Evolutionary conservation across 306 rosid genomes (phyloP).

Genomic region (Cercis canadensis): DNA sequence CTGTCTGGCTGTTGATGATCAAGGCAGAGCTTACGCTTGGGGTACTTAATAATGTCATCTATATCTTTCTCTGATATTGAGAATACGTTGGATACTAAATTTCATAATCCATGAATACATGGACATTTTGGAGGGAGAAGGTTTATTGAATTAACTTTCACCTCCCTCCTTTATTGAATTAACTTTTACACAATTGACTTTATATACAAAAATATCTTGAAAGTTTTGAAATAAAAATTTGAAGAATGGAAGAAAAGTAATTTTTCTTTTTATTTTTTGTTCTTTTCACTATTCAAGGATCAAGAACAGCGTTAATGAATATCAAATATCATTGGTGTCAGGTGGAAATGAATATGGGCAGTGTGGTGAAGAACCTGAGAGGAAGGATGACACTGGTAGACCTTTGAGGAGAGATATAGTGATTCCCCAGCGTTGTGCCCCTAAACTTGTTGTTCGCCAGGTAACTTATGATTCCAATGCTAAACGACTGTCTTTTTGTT

Average conservation of each 20-base stretch:
- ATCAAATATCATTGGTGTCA: constrained; percentile 44
- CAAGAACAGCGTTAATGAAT: not conserved
- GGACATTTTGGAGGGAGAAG: not conserved
- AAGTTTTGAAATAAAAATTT: not conserved
- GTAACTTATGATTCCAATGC: constrained; percentile 40
- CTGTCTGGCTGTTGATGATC: constrained; percentile 99
- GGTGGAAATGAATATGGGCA: constrained; percentile 99
- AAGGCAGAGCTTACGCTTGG: constrained; percentile 98
- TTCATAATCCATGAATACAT: not conserved
- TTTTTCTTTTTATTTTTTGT: not conserved
- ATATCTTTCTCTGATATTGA: not conserved
- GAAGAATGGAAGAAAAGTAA: not conserved
- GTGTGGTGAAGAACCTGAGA: constrained; percentile 97
- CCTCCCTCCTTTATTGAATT: not conserved
- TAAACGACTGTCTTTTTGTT: constrained; percentile 11
- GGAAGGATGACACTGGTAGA: constrained; percentile 82
- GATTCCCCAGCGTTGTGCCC: constrained; percentile 97
- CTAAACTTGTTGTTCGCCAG: constrained; percentile 84
- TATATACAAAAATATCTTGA: not conserved
- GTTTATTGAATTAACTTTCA: not conserved
- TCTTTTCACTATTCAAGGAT: not conserved
- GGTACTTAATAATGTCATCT: constrained; percentile 49
- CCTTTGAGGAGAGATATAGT: constrained; percentile 87
- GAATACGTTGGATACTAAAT: not conserved
- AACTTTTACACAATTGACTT: constrained; percentile 11